Evolutionary conservation across 176 grass and related monocot species (phyloP), one percentile per base, ranked within the genome.

Genomic region (Luzula sylvatica): DNA sequence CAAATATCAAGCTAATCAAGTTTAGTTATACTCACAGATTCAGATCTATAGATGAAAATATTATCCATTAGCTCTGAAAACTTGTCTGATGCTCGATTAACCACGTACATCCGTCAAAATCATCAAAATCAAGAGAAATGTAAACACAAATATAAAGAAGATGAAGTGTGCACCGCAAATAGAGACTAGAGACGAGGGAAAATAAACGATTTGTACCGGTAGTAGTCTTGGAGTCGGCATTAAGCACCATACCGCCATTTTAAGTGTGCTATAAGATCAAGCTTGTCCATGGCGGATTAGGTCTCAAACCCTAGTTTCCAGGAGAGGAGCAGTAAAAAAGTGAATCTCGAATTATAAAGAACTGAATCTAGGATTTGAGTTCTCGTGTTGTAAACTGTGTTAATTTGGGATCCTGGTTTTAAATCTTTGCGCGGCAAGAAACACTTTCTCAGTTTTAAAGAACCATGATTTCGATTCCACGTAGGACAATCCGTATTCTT

Each of bases 171-270:
- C n/a, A n/a, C n/a, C n/a, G n/a, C n/a, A n/a, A n/a, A n/a, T 20
- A 26, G 52, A 59, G 61, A 30, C 1, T 12, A 2, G 3, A 55
- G 35, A 3, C 3, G 23, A 59, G 29, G 15, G 22, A 20, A 18
- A 5, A 11, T 38, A 26, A 3, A 4, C 20, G 54, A 18, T n/a
- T n/a, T 35, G 22, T 23, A 98, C 92, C 85, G 1, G 85, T 98
- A 75, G 81, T 98, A 58, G 92, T 98, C 46, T 85, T 79, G 48
- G 85, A 98, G 61, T 98, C 85, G 27, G 92, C 92, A 16, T 71
- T 85, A 55, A 98, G 92, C 52, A 98, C 8, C 20, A 86, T 74
- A 50, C 81, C 81, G 14, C 85, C 92, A 25, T 75, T 51, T 77
- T 98, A 98, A 61, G 74, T 79, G 39, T 9, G 68, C 30, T 3